Evolutionary conservation across 2,329 filamentous ascomycete genomes (phyloP), one percentile per base, ranked within the genome.

Genomic region (Cytospora piceicola): DNA sequence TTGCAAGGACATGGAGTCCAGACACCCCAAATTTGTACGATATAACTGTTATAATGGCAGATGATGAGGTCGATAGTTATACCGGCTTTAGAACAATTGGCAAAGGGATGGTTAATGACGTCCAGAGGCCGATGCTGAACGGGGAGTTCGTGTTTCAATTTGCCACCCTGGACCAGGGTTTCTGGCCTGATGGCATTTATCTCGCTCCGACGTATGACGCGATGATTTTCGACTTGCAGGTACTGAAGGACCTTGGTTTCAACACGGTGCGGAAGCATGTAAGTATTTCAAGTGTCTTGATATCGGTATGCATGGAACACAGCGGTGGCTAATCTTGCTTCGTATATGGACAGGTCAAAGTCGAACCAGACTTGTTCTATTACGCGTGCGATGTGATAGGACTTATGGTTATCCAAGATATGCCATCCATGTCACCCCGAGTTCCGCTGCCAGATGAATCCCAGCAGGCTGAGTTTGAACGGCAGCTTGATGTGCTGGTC

Each of bases 211-310:
- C 81, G 11, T 78, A 81, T 3, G 88, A 91, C 68, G 89, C 89
- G 0, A 89, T 92, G 87, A 77, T 85, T 0, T 90, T 82, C 63
- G 90, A 92, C 70, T 72, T 92, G 15, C 72, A 89, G 66, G 76
- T 86, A 5, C 75, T 91, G 64, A 92, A 92, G 76, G 77, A 78
- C 1, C 79, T 91, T 1, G 89, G 89, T 0, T 88, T 90, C 75
- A 92, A 92, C 74, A 88, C 88, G 81, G 73, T 91, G 12, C 85
- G 90, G 42, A 92, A 92, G 73, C 89, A 92, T 70, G 87, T 86
- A 71, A 77, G 84, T 73, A 8, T 24, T 15, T 1, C 14, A n/a
- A 20, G 27, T n/a, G 8, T 3, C 7, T 8, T n/a, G n/a, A 17
- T 51, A 14, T 27, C 9, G n/a, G 11, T 24, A 20, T 27, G n/a